Base-by-base conservation (phyloP, 345 rosid genomes). In the Pistacia integerrima region DNA sequence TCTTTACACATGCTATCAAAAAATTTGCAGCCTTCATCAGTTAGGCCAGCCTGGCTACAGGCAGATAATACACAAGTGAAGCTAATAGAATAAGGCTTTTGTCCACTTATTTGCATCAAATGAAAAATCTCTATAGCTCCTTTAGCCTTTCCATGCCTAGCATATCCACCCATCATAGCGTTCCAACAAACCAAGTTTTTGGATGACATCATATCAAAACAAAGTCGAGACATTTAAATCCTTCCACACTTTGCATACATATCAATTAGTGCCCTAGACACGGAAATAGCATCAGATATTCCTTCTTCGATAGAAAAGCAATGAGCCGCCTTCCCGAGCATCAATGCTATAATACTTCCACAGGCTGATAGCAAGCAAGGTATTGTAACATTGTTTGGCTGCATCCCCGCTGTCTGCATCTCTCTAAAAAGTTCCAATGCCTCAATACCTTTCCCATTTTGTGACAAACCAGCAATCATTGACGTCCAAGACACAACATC, bases 231-330 rank as follows among this genome's bases (percentile, higher is more conserved):
- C 67, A 78, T 44, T 60, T 83, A 81, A 56, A 89, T 83, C 72
- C 89, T 77, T 70, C 97, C 97, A 74, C 97, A 91, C 74, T 93
- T 91, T 35, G 92, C 92, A 70, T 93, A 89, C 94, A 89, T 91
- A 75, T 91, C 94, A 80, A 89, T 79, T 79, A 93, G 80, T 33
- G 98, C 93, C 72, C 93, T 88, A 51, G 79, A 78, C 35, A 84
- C 83, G 52, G 78, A 72, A 60, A 84, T 61, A 60, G 81, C 81
- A 66, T 61, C 66, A 1, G 80, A 71, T 25, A 84, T 74, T 69
- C 82, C 79, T 70, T 70, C 2, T 25, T 25, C 25, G 25, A 25
- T 25, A 25, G 25, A 25, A 25, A 25, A 25, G 25, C 25, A 25
- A 25, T 25, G 25, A 25, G 25, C 25, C 25, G 25, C 25, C 25